Evolutionary conservation across 2,329 filamentous ascomycete species (phyloP), one percentile per base, ranked within the genome.

Genomic region (Alternaria hordeiaustralica): DNA sequence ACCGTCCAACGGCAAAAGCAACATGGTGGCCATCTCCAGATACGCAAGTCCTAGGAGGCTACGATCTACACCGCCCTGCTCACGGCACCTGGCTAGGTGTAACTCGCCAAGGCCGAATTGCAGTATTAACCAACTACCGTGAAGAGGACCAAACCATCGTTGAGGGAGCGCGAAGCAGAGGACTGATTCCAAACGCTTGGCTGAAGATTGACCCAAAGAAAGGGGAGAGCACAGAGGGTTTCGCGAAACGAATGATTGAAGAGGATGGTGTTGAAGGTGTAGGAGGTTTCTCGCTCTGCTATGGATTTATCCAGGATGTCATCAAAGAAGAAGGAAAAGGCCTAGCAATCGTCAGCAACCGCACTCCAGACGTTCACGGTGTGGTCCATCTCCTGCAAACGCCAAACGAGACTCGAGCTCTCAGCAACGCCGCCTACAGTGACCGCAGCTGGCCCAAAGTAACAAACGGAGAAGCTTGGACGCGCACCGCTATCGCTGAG

Each of bases 71-170:
- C 51, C 86, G 88, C 25, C 75, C 84, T 13, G 85, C 82, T 43
- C 86, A 87, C 58, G 88, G 88, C 21, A 90, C 88, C 63, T 90
- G 88, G 88, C 84, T 90, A 51, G 88, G 87, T 20, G 82, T 90
- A 60, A 90, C 87, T 9, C 83, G 81, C 30, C 82, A 88, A 66
- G 88, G 88, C 26, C 87, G 87, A 60, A 74, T 90, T 50, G 87
- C 88, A 3, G 85, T 89, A 6, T 81, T 90, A 30, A 90, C 88
- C 54, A 90, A 90, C 76, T 90, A 88, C 74, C 86, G 87, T 43
- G 88, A 90, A 74, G 79, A 84, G 45, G 73, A 71, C 33, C 71
- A 75, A 26, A 78, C 80, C 23, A 78, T 84, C 18, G 76, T 84
- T 25, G 75, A 82, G 47, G 79, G 79, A 51, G 77, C 78, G 46